Percentiles rank a stretch among this genome's conserved stretches.
Evolutionary conservation across 2,329 filamentous ascomycete genomes (phyloP).

Genomic region (Dothidotthia symphoricarpi): DNA sequence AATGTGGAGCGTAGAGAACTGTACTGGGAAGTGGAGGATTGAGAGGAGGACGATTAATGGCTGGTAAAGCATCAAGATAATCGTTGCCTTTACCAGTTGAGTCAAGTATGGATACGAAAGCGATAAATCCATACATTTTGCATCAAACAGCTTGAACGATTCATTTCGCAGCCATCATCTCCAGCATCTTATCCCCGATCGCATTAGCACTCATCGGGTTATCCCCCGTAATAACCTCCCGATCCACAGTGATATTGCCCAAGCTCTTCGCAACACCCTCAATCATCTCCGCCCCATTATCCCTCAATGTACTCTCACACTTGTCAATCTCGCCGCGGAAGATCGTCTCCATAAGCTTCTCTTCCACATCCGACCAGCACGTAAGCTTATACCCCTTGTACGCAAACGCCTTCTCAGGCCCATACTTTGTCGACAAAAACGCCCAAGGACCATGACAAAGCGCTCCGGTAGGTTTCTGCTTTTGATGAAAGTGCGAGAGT

Average conservation of each 20-base stretch:
- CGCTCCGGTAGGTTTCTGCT: slow-evolving; percentile 46
- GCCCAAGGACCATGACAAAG: slow-evolving; percentile 52
- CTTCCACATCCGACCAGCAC: slow-evolving; percentile 48
- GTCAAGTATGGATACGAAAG: too few species aligned
- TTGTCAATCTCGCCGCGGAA: slow-evolving; percentile 46
- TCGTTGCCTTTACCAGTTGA: too few species aligned
- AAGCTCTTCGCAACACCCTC: slow-evolving; percentile 42
- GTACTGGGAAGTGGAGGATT: too few species aligned
- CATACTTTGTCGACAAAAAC: slow-evolving; percentile 44
- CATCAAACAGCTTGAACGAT: neutral
- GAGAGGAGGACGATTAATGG: too few species aligned
- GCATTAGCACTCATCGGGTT: slow-evolving; percentile 37
- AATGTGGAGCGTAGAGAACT: too few species aligned
- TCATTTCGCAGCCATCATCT: slow-evolving; percentile 28
- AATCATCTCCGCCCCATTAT: slow-evolving; percentile 48
- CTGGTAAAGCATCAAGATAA: too few species aligned
- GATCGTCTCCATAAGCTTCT: slow-evolving; percentile 49
- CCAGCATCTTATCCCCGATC: slow-evolving; percentile 34
- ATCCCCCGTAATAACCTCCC: slow-evolving; percentile 40
- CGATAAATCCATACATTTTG: too few species aligned
- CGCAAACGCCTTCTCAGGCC: slow-evolving; percentile 39
- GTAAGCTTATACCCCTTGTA: slow-evolving; percentile 51
- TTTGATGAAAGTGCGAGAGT: slow-evolving; percentile 42
- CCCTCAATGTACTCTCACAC: slow-evolving; percentile 41
- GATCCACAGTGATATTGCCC: slow-evolving; percentile 46